Evolutionary conservation across 2,329 filamentous ascomycete species (phyloP), one percentile per base, ranked within the genome.

Genomic region (Pseudogymnoascus sp.): DNA sequence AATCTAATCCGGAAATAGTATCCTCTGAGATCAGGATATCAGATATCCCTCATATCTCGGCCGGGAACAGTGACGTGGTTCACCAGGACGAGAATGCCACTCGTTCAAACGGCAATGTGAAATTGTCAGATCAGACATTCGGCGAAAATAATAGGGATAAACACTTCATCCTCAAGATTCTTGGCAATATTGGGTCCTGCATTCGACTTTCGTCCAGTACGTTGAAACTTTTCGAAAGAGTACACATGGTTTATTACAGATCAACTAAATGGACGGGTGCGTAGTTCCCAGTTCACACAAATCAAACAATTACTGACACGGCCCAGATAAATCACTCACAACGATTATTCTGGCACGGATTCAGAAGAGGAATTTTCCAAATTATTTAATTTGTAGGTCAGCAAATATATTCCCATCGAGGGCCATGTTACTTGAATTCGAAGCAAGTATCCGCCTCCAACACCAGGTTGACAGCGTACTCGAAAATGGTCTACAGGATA

Each of bases 321-420:
- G n/a, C 12, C 5, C 9, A 56, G 93, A 97, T 70, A 97, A 96
- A 74, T 97, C 93, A 1, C 79, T 99, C 12, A 97, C 91, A 1
- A 93, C 93, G 0, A 93, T 97, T 62, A 96, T 99, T 49, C 82
- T 99, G 4, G 91, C 95, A 6, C 93, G 93, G 67, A 96, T 96
- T 63, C 90, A 93, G 1, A 84, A 87, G 46, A 84, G 91, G 37
- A 95, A 93, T 72, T 99, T 97, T 67, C 93, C 93, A 0, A 80
- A 88, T 2, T 99, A 96, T 71, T 84, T 97, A 21, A 93, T 97
- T 4, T 96, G 89, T 65, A 86, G 95, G 36, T 96, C 92, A 0
- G 85, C 88, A 25, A 96, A 91, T 63, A 96, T 99, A 2, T 99
- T 99, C 70, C 75, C 86, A 0, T 91, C 91, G 0, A 84, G 95